Evolutionary conservation across 768 basidiomycete species (phyloP).

Genomic region (Kwoniella shandongensis): DNA sequence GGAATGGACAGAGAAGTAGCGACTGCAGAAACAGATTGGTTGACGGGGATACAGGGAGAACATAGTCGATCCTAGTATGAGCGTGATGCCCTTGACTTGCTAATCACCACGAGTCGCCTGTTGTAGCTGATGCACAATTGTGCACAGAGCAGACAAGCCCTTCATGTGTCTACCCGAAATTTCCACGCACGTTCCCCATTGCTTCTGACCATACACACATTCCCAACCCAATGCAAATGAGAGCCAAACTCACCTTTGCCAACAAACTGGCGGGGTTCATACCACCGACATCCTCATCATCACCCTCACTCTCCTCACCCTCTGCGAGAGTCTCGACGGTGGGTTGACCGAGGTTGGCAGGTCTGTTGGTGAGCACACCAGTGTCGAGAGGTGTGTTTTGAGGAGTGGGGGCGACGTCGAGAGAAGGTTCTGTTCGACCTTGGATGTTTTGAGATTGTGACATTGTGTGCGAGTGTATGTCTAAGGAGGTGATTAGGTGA

Average conservation of each 20-base stretch:
- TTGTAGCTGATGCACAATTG: too few relatives aligned
- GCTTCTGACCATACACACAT: not conserved
- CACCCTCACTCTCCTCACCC: slow-evolving; percentile 81
- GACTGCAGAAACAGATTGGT: not conserved
- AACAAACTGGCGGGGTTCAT: slow-evolving; percentile 52
- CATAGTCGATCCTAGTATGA: not conserved
- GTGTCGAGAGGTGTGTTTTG: slow-evolving; percentile 86
- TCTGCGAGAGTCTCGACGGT: slow-evolving; percentile 53
- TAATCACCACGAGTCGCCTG: too few relatives aligned
- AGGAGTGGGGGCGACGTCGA: slow-evolving; percentile 73
- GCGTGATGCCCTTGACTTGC: too few relatives aligned
- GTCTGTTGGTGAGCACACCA: slow-evolving; percentile 65
- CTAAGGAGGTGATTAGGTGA: not conserved
- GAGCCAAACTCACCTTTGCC: slow-evolving; percentile 49
- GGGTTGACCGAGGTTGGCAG: slow-evolving; percentile 75
- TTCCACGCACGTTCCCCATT: slow-evolving; percentile 11
- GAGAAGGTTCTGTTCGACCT: slow-evolving; percentile 31
- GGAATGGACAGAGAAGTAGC: not conserved
- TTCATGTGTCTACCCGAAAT: not conserved
- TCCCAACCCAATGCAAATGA: not conserved
- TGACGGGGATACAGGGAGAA: not conserved
- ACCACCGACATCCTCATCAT: slow-evolving; percentile 63
- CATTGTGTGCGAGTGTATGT: slow-evolving; percentile 20
- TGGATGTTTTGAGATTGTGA: slow-evolving; percentile 49
- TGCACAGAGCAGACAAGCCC: too few relatives aligned